These are phyloP conservation scores for Xylaria grammica DNA, from an alignment of 495 filamentous ascomycete species.

Conservation along the genomic window DNA sequence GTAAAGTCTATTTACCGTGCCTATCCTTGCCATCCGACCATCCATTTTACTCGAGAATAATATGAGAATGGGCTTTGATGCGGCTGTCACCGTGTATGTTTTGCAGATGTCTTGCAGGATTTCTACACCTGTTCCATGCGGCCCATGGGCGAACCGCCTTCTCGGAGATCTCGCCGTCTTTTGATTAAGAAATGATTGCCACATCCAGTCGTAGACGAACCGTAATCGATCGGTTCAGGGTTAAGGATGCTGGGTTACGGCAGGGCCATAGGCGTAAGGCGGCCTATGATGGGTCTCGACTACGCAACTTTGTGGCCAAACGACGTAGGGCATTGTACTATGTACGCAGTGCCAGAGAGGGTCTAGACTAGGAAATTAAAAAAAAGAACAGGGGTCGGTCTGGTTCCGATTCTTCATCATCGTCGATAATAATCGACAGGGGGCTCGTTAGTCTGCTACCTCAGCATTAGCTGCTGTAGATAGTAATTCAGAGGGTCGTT, in stretches of 20 bases:
- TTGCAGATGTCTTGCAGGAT: constrained; percentile 18
- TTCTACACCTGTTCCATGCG: background rate
- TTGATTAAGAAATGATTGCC: background rate
- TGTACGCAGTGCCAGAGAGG: background rate
- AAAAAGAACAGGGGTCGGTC: constrained; percentile 16
- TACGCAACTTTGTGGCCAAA: constrained; percentile 10
- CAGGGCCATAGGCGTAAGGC: background rate
- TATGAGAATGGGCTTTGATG: background rate
- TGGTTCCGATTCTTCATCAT: constrained; percentile 16
- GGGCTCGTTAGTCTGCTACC: constrained; percentile 14
- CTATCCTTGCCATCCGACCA: constrained; percentile 16
- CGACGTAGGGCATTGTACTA: background rate
- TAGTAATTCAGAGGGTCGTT: constrained; percentile 17
- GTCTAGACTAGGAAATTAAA: constrained; percentile 1
- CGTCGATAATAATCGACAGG: constrained; percentile 23
- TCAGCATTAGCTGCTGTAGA: background rate
- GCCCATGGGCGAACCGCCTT: background rate
- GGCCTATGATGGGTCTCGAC: background rate
- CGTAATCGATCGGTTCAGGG: background rate
- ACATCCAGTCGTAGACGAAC: constrained; percentile 5
- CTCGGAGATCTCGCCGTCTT: constrained; percentile 1
- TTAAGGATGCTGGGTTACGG: background rate
- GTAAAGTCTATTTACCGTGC: constrained; percentile 27
- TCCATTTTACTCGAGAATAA: constrained; percentile 3
- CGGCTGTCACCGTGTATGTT: background rate